Base-by-base conservation (phyloP, 2,329 filamentous ascomycete species). In the Fusarium multiceps region DNA sequence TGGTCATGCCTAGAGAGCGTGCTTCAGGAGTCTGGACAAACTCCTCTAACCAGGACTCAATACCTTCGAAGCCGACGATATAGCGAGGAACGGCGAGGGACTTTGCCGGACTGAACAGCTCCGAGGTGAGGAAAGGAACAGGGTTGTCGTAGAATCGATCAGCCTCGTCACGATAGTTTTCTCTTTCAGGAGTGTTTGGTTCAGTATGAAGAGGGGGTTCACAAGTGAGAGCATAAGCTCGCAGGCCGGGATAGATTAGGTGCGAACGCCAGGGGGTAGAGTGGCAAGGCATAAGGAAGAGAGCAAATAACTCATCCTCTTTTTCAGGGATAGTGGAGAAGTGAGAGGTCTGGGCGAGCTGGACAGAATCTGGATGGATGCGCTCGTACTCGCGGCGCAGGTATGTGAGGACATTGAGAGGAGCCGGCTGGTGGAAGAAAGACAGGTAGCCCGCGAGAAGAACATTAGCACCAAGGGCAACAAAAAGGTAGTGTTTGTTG, bases 261-360 rank as follows among this genome's bases (percentile, higher is more conserved):
- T 97, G 92, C 18, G 92, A 94, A 74, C 94, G 92, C 95, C 96
- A 98, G 4, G 96, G 95, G 1, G 95, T 98, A 71, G 92, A 93
- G 83, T 99, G 96, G 81, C 96, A 99, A 12, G 96, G 96, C 87
- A 94, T 97, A 25, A 99, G 86, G 81, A 98, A 98, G 21, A 92
- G 91, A 34, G 90, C 88, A 73, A 90, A 90, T 13, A 89, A 84
- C 62, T 87, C 85, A 10, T 76, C 71, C 13, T 72, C 72, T 1
- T 70, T 72, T 69, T 55, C 75, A 66, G 56, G 73, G 58, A 62
- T 72, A 54, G 83, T 76, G 27, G 66, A 60, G 40, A 66, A 73
- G 34, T 50, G 68, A 13, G 66, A 51, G 18, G 34, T 42, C 46
- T 75, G 75, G 23, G 74, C 70, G 27, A 73, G 54, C 5, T 57